These are phyloP conservation scores for Alternaria solani DNA, from an alignment of 2,329 filamentous ascomycete species.

Conservation along the genomic window DNA sequence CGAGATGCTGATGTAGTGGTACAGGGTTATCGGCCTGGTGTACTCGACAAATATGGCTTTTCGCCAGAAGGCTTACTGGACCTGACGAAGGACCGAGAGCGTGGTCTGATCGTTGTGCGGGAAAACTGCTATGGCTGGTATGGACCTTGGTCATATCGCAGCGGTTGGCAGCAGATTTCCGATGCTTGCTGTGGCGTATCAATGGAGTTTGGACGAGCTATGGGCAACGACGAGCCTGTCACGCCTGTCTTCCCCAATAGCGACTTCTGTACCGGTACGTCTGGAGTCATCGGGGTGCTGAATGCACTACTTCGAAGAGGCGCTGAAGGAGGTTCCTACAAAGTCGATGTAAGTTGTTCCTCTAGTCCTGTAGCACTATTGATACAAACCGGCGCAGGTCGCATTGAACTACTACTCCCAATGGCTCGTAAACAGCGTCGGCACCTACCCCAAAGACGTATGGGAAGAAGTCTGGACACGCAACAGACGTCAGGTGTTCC, in stretches of 20 bases:
- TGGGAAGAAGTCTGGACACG: slow-evolving; percentile 60
- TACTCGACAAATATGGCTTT: slow-evolving; percentile 59
- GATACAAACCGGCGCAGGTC: slow-evolving; percentile 25
- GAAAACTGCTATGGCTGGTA: slow-evolving; percentile 65
- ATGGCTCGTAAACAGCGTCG: slow-evolving; percentile 47
- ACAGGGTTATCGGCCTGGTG: slow-evolving; percentile 58
- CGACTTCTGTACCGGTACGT: slow-evolving; percentile 57
- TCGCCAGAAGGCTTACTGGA: slow-evolving; percentile 53
- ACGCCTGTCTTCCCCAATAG: slow-evolving; percentile 57
- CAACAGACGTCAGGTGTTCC: slow-evolving; percentile 59
- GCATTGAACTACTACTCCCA: slow-evolving; percentile 50
- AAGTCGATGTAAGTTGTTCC: slow-evolving; percentile 51
- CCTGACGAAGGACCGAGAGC: slow-evolving; percentile 51
- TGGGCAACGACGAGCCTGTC: slow-evolving; percentile 56
- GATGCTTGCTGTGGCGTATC: slow-evolving; percentile 59
- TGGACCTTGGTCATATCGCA: slow-evolving; percentile 57
- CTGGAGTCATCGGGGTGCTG: slow-evolving; percentile 53
- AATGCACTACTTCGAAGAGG: slow-evolving; percentile 53
- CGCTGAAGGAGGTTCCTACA: slow-evolving; percentile 52
- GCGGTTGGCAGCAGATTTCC: slow-evolving; percentile 64
- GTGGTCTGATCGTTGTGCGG: slow-evolving; percentile 58
- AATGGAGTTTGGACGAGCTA: slow-evolving; percentile 57
- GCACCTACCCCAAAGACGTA: slow-evolving; percentile 49
- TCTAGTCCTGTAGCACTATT: background rate
- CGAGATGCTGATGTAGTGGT: slow-evolving; percentile 61